These are phyloP conservation scores for Seiridium cupressi DNA, from an alignment of 2,329 filamentous ascomycete genomes.

Conservation along the genomic window DNA sequence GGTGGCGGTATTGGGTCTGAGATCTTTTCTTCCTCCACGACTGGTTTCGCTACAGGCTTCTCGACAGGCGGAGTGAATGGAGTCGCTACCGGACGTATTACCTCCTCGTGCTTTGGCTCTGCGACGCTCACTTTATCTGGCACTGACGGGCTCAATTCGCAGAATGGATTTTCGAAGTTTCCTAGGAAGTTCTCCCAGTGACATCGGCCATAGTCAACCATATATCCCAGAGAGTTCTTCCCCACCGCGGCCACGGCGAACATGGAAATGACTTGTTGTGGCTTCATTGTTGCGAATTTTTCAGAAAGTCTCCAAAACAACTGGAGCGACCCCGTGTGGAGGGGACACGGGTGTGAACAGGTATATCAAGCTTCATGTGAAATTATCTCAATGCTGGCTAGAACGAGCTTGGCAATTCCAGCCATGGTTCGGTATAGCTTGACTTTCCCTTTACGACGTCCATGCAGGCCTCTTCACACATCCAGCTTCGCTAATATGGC, in stretches of 20 bases:
- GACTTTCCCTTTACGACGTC: background rate
- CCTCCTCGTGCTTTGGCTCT: background rate
- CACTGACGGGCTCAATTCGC: background rate
- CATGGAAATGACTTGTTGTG: background rate
- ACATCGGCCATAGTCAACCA: background rate
- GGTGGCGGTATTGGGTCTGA: background rate
- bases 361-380: conserved; percentile 2
- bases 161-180: background rate
- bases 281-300: background rate
- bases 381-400: background rate
- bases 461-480: background rate
- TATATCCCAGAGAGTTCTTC: background rate
- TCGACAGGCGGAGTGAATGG: background rate
- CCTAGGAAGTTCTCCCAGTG: background rate
- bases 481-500: background rate
- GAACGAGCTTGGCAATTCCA: conserved; percentile 2
- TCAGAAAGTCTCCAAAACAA: no score
- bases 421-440: background rate
- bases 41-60: background rate
- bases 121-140: background rate
- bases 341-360: background rate
- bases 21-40: background rate
- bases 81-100: background rate
- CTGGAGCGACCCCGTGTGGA: background rate
- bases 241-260: background rate